Evolutionary conservation across 2,329 filamentous ascomycete species (phyloP), one percentile per base, ranked within the genome.

Genomic region (Rhynchosporium secalis): DNA sequence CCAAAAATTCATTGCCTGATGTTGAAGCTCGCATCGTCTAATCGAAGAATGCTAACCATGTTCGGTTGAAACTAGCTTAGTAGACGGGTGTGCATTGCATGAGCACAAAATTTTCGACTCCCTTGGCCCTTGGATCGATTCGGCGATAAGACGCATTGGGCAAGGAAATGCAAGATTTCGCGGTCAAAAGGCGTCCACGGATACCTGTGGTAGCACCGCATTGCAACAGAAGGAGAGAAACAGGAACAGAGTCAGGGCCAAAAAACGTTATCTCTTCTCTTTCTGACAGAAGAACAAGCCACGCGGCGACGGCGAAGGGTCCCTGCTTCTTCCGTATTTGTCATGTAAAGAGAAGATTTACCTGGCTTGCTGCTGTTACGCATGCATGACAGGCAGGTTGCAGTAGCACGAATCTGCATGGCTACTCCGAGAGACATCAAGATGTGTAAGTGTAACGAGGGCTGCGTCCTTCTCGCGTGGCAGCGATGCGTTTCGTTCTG

Each of bases 281-380:
- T 41, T 41, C 51, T 41, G 33, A 40, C 33, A 56, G 28, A 28
- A 43, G 8, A 4, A 36, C 29, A 9, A 51, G 4, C 29, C 48
- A 52, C 15, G 48, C 13, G n/a, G 48, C 4, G 48, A 52, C 51
- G 51, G 48, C 4, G 48, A 52, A 33, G 51, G 51, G 20, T 33
- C 36, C 51, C 36, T 54, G 38, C 51, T 6, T 26, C 33, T 28
- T 20, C 33, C 49, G 49, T 20, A 8, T 20, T 20, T 20, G 20
- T 20, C 20, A 20, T 20, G 20, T 20, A 20, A 20, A 20, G 20
- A 20, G 20, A 20, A 20, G 20, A 20, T 20, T 20, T 20, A 20
- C 20, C 20, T 20, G 1, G 43, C n/a, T n/a, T 6, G 43, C 15
- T n/a, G 43, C 8, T 3, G 13, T 12, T 31, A 38, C 13, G 29